Evolutionary conservation across 2,329 filamentous ascomycete genomes (phyloP).

Genomic region (Fusarium tuaranense): DNA sequence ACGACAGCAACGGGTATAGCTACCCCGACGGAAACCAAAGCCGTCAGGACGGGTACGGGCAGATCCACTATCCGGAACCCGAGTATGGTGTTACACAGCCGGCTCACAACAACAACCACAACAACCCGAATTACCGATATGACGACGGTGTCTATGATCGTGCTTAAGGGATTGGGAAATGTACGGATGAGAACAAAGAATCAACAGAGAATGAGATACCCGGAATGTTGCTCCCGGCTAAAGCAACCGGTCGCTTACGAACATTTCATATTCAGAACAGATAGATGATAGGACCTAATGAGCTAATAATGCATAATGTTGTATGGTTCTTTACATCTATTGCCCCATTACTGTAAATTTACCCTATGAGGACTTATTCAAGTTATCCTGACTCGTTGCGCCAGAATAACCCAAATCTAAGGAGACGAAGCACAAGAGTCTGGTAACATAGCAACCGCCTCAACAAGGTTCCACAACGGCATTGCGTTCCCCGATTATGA

Average conservation of each 20-base stretch:
- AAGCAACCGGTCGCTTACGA: slow-evolving; percentile 22
- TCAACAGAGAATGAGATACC: slow-evolving; percentile 28
- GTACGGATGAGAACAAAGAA: background rate
- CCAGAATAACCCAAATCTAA: no score
- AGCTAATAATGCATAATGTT: slow-evolving; percentile 37
- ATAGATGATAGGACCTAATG: slow-evolving; percentile 17
- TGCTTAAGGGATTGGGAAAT: slow-evolving; percentile 10
- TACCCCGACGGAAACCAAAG: slow-evolving; percentile 40
- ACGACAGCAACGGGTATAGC: slow-evolving; percentile 38
- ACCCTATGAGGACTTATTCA: no score
- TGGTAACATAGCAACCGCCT: background rate
- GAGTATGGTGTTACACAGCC: slow-evolving; percentile 30
- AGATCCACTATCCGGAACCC: slow-evolving; percentile 43
- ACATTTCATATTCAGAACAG: slow-evolving; percentile 11
- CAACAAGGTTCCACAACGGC: background rate
- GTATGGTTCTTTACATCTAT: background rate
- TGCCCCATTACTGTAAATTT: no score
- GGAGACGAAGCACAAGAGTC: background rate
- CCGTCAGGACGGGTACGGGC: slow-evolving; percentile 45
- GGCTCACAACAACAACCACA: slow-evolving; percentile 24
- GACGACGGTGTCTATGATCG: slow-evolving; percentile 53
- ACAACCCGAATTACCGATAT: slow-evolving; percentile 48
- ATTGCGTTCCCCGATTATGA: background rate
- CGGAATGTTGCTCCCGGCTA: slow-evolving; percentile 15
- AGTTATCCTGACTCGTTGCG: no score